These are phyloP conservation scores for Ceratopteris richardii DNA, from an alignment of 75 land plant species.

Conservation along the genomic window DNA sequence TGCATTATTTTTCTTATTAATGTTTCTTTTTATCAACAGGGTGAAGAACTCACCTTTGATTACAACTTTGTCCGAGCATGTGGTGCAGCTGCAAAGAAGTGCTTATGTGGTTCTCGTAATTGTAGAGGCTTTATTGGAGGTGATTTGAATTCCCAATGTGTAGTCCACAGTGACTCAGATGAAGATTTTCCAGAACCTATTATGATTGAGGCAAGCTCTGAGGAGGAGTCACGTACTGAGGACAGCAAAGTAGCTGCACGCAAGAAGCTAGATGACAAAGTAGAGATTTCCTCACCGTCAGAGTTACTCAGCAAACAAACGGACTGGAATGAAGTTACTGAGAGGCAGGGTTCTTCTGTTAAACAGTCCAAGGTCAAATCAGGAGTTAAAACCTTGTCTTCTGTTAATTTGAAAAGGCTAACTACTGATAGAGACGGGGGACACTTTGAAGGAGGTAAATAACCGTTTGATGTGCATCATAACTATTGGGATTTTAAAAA, in stretches of 20 bases:
- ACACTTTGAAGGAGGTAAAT: conserved; percentile 12
- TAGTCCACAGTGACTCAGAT: conserved; percentile 70
- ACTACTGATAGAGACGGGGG: conserved; percentile 9
- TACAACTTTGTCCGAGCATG: conserved; percentile 84
- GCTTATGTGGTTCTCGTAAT: conserved; percentile 66
- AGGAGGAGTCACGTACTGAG: conserved; percentile 1
- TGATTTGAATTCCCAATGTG: conserved; percentile 48
- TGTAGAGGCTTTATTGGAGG: conserved; percentile 95
- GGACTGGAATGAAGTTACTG: not conserved
- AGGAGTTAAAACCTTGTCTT: not conserved
- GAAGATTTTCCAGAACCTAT: conserved; percentile 71
- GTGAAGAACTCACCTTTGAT: conserved; percentile 90
- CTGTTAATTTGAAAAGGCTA: conserved; percentile 22
- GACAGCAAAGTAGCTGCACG: not conserved
- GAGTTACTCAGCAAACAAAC: no score
- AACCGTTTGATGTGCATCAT: not conserved
- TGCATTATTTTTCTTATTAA: no score
- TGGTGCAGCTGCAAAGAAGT: conserved; percentile 94
- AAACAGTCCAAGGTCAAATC: not conserved
- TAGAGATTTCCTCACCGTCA: no score
- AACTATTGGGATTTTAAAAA: not conserved
- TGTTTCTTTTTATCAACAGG: no score
- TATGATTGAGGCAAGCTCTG: conserved; percentile 39
- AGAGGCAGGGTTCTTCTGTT: not conserved
- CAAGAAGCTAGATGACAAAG: no score